Evolutionary conservation across 768 basidiomycete species (phyloP).

Genomic region (Suillus paluster): DNA sequence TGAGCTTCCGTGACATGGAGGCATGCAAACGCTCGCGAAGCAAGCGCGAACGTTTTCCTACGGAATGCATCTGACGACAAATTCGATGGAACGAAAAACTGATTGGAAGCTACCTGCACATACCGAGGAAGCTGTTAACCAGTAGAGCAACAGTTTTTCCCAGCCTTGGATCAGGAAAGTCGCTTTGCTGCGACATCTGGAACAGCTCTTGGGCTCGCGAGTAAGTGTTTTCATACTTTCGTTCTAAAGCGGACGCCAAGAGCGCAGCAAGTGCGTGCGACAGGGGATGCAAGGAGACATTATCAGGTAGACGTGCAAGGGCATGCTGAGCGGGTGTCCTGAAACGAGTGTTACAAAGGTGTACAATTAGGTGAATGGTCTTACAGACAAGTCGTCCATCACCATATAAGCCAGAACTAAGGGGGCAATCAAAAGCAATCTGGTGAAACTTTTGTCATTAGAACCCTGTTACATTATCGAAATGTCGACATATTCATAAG

Average conservation of each 20-base stretch:
- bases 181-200: slow-evolving; percentile 45
- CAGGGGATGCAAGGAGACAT: slow-evolving; percentile 47
- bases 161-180: slow-evolving; percentile 51
- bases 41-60: slow-evolving; percentile 53
- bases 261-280: slow-evolving; percentile 51
- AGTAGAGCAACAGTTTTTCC: slow-evolving; percentile 49
- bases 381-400: slow-evolving; percentile 61
- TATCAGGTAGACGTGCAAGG: slow-evolving; percentile 57
- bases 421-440: slow-evolving; percentile 59
- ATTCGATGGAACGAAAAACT: neutral
- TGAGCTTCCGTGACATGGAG: slow-evolving; percentile 58
- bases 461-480: slow-evolving; percentile 32
- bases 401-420: slow-evolving; percentile 70
- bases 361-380: neutral
- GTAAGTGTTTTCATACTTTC: slow-evolving; percentile 62
- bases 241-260: slow-evolving; percentile 53
- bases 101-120: slow-evolving; percentile 19
- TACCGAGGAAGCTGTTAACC: slow-evolving; percentile 57
- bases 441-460: slow-evolving; percentile 44
- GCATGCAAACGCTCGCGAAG: slow-evolving; percentile 69
- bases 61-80: slow-evolving; percentile 59
- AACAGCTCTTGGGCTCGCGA: slow-evolving; percentile 47
- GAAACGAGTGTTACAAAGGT: slow-evolving; percentile 2
- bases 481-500: slow-evolving; percentile 4
- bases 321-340: slow-evolving; percentile 67